These are phyloP conservation scores for Psilocybe azurescens DNA, from an alignment of 768 basidiomycete genomes.

Conservation along the genomic window DNA sequence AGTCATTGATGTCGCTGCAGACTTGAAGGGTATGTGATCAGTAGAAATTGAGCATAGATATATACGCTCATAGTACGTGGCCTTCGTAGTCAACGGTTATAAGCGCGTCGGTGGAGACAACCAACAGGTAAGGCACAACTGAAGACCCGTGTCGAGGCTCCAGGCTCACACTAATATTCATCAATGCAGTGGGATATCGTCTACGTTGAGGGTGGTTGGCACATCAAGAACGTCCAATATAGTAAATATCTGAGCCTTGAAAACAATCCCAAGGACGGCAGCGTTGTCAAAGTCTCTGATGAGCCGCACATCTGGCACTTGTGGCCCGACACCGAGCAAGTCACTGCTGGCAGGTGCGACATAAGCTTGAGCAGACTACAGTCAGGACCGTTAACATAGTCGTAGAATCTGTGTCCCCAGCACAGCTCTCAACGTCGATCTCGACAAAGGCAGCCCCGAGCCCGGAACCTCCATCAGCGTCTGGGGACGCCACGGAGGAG, in stretches of 20 bases:
- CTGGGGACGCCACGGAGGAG: conserved; percentile 45
- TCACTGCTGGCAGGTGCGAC: conserved; percentile 24
- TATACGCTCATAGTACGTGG: not conserved
- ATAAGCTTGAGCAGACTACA: not conserved
- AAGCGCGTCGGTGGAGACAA: conserved; percentile 40
- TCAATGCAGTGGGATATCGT: conserved; percentile 18
- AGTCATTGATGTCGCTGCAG: conserved; percentile 40
- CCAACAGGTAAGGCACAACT: conserved; percentile 37
- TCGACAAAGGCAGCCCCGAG: conserved; percentile 28
- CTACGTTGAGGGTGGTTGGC: conserved; percentile 23
- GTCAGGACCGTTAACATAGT: not conserved
- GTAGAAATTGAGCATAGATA: conserved; percentile 31
- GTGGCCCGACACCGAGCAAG: conserved; percentile 34
- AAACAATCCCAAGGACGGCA: conserved; percentile 32
- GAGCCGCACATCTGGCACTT: conserved; percentile 42
- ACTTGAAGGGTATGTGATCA: conserved; percentile 29
- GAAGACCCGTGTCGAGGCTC: no score
- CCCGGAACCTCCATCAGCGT: conserved; percentile 46
- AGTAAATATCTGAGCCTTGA: conserved; percentile 36
- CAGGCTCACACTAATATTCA: conserved; percentile 11
- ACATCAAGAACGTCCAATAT: conserved; percentile 36
- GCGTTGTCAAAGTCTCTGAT: conserved; percentile 31
- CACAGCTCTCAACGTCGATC: conserved; percentile 1
- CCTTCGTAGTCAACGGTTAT: conserved; percentile 44
- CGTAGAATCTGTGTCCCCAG: conserved; percentile 3